A percentile compares a stretch with the other conserved stretches of the same genome.
Conservation (phyloP, 768 basidiomycete species). For the Tulasnella sp. region DNA sequence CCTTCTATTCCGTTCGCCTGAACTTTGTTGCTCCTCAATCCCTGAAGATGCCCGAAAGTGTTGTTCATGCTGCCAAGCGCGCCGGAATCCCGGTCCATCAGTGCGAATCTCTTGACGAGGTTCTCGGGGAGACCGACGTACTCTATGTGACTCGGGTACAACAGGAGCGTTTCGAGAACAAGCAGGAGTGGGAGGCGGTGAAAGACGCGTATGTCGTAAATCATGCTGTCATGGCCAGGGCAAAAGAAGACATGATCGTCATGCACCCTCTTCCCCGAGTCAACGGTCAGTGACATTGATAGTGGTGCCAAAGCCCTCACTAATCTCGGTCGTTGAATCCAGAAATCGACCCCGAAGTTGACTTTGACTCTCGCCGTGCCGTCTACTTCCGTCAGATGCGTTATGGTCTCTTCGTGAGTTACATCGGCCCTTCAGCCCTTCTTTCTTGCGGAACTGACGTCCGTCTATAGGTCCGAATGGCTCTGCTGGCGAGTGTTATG, state of each 20-base stretch:
- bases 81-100: conserved; percentile 78
- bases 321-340: conserved; percentile 30
- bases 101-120: conserved; percentile 88
- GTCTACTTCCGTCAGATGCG: conserved; percentile 99
- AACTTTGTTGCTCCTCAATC: conserved; percentile 93
- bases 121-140: conserved; percentile 90
- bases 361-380: conserved; percentile 91
- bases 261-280: conserved; percentile 99
- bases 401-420: conserved; percentile 92
- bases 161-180: conserved; percentile 85
- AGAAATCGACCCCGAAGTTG: conserved; percentile 99
- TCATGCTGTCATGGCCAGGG: conserved; percentile 88
- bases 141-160: conserved; percentile 96
- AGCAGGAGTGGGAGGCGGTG: conserved; percentile 84
- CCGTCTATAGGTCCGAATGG: conserved; percentile 70
- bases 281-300: conserved; percentile 61
- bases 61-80: conserved; percentile 81
- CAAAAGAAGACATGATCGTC: conserved; percentile 97
- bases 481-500: conserved; percentile 71
- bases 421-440: not conserved
- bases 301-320: not conserved
- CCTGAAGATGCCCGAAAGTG: conserved; percentile 85
- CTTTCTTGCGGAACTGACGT: not conserved
- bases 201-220: conserved; percentile 93
- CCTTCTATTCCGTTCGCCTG: conserved; percentile 87